Conservation (phyloP, 495 filamentous ascomycete genomes). For the Neurospora sp. region DNA sequence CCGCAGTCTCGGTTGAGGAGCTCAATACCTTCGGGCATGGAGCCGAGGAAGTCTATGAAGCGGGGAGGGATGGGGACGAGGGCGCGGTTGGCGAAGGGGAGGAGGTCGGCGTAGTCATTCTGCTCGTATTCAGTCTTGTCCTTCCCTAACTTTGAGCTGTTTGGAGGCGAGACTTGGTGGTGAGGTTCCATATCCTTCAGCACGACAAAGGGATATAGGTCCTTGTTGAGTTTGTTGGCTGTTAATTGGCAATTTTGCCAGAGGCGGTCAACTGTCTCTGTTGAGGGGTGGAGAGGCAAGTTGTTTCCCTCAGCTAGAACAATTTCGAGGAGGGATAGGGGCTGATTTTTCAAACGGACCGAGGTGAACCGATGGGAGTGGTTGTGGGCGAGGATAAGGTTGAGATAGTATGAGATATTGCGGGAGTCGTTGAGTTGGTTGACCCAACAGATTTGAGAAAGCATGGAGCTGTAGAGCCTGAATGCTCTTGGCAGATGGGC, state of each 20-base stretch:
- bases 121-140: background rate
- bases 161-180: background rate
- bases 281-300: background rate
- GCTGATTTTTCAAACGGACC: background rate
- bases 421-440: background rate
- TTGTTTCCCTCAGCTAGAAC: background rate
- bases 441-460: background rate
- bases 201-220: background rate
- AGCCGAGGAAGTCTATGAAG: background rate
- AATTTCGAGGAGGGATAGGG: background rate
- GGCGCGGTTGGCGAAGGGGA: background rate
- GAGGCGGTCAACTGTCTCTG: background rate
- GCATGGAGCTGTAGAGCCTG: background rate
- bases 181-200: background rate
- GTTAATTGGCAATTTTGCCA: background rate
- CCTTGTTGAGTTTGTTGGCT: background rate
- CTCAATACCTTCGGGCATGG: background rate
- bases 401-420: background rate
- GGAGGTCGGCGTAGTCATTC: background rate
- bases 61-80: background rate
- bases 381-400: background rate
- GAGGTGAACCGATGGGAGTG: background rate
- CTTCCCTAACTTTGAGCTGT: background rate
- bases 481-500: background rate
- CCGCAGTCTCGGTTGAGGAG: background rate